These are phyloP conservation scores for Kluyveromyces marxianus DNA, from an alignment of 1,139 yeast species.

Conservation along the genomic window DNA sequence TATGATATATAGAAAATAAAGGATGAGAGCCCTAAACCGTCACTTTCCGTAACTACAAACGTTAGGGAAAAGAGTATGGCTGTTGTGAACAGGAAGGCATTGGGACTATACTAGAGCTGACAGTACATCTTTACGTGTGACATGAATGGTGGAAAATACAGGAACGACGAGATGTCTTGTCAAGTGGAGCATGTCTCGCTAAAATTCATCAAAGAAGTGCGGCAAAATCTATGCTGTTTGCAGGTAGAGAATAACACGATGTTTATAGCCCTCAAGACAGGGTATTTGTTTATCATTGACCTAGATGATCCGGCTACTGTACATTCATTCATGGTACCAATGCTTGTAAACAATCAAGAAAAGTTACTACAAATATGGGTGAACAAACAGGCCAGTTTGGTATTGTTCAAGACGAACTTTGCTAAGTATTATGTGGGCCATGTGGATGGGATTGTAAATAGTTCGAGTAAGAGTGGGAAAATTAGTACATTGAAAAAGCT, in stretches of 20 bases:
- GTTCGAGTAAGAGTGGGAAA: conserved; percentile 8
- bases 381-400: conserved; percentile 15
- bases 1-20: too few species aligned
- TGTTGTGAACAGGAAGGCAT: too few species aligned
- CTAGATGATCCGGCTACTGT: conserved; percentile 26
- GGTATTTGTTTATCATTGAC: conserved; percentile 24
- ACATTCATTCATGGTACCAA: conserved; percentile 15
- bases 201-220: conserved; percentile 22
- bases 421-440: conserved; percentile 24
- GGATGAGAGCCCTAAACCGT: too few species aligned
- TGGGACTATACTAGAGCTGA: too few species aligned
- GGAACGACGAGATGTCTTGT: background rate
- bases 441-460: conserved; percentile 9
- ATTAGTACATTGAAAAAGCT: conserved; percentile 15
- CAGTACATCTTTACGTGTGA: background rate
- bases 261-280: conserved; percentile 24
- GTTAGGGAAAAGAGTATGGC: too few species aligned
- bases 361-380: conserved; percentile 22
- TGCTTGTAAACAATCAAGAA: conserved; percentile 16
- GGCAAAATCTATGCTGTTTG: conserved; percentile 20
- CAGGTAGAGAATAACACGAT: conserved; percentile 22
- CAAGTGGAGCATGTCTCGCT: conserved; percentile 26
- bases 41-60: too few species aligned
- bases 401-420: conserved; percentile 26
- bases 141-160: background rate